Base-by-base conservation (phyloP, 2,329 filamentous ascomycete genomes). In the Rosellinia necatrix region DNA sequence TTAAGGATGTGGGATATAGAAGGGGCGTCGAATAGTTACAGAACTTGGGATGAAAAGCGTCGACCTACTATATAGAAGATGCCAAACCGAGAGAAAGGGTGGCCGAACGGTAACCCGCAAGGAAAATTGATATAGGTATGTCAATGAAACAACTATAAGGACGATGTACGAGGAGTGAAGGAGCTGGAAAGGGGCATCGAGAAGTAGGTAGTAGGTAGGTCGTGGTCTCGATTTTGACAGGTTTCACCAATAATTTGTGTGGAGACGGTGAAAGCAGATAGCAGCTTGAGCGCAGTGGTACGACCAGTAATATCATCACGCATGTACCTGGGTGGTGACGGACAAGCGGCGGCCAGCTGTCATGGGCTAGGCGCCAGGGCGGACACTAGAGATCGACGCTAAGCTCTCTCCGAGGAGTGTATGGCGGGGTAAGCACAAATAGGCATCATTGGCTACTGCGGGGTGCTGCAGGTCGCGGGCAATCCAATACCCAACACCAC, bases 191-290 rank as follows among this genome's bases (percentile, higher is more conserved):
- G 50, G 24, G 51, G 40, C 15, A 15, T 29, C 22, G 40, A 54
- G 55, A 47, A 47, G 38, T 41, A 54, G 63, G 64, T 63, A 44
- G 64, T 63, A 61, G 61, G 38, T 41, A 54, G 63, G 64, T 63
- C 46, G 64, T 63, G 62, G 61, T 62, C 61, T 62, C 61, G 48
- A 62, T 64, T 64, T 67, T 71, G 68, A 72, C 70, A 72, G 64
- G 68, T 72, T 71, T 68, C 70, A 68, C 63, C 64, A 70, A 56
- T 64, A 70, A 56, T 40, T 64, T 70, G 69, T 71, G 70, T 68
- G 68, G 69, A 64, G 61, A 47, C n/a, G n/a, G n/a, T n/a, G n/a
- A n/a, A n/a, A n/a, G n/a, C n/a, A n/a, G n/a, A n/a, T n/a, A n/a
- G n/a, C n/a, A n/a, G n/a, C n/a, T n/a, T n/a, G 34, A 29, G 41